Percentiles rank a stretch among this genome's conserved stretches.
Evolutionary conservation across 371 early-diverging fungal genomes (phyloP).

Genomic region (Smittium mucronatum): DNA sequence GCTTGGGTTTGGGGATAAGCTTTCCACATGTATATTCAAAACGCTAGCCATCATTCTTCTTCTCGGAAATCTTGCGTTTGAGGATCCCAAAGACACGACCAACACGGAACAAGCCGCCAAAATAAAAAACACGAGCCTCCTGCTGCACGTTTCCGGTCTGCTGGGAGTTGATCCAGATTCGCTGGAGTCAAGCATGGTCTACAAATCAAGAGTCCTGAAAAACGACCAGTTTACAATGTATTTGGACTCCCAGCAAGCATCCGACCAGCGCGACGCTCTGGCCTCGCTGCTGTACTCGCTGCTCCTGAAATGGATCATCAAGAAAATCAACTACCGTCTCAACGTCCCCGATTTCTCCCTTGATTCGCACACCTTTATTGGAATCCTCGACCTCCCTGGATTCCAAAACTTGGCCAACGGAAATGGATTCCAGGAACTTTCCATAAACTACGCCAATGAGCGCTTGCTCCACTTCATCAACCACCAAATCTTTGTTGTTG

Average conservation of each 20-base stretch:
- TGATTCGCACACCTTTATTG: conserved; percentile 45
- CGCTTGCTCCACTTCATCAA: conserved; percentile 59
- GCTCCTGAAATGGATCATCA: conserved; percentile 62
- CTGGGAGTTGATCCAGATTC: conserved; percentile 69
- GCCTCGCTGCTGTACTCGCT: conserved; percentile 59
- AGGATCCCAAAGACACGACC: conserved; percentile 14
- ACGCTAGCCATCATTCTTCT: conserved; percentile 78
- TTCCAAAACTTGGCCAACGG: conserved; percentile 38
- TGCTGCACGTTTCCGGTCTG: conserved; percentile 54
- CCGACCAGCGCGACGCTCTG: conserved; percentile 49
- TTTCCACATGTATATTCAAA: conserved; percentile 66
- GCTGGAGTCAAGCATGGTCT: conserved; percentile 70
- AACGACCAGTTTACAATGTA: conserved; percentile 49
- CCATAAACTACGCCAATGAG: conserved; percentile 75
- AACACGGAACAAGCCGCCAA: background rate
- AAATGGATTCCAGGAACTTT: conserved; percentile 65
- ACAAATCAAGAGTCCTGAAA: conserved; percentile 61
- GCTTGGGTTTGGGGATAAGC: conserved; percentile 70
- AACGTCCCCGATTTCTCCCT: conserved; percentile 20
- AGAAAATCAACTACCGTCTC: conserved; percentile 55
- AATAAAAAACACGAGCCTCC: conserved; percentile 18
- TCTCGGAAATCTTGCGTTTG: conserved; percentile 78
- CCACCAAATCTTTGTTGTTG: conserved; percentile 52
- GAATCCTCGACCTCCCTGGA: conserved; percentile 60
- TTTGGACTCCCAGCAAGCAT: conserved; percentile 42